Evolutionary conservation across 371 early-diverging fungal species (phyloP), one percentile per base, ranked within the genome.

Genomic region (Catenaria anguillulae): DNA sequence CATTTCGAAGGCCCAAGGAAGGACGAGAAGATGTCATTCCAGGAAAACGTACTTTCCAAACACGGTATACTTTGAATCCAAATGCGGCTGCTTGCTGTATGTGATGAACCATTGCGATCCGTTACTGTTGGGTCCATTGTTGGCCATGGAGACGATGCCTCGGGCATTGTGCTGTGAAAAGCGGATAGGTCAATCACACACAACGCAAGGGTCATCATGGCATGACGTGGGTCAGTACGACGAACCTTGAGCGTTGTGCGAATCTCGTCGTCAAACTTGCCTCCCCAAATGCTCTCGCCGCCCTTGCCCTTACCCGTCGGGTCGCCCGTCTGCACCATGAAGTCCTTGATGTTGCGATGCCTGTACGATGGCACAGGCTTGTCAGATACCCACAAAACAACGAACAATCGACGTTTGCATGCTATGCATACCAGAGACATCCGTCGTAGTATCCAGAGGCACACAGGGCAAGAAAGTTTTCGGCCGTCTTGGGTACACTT

Each of bases 381-480:
- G 26, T 3, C n/a, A n/a, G 33, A 23, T 43, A 35, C 24, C 63
- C 64, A 72, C 84, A 81, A 76, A 92, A 94, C 33, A 93, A 84
- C 79, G 92, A n/a, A n/a, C n/a, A n/a, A n/a, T 90, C 65, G 89
- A 90, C 3, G 89, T n/a, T n/a, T n/a, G n/a, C n/a, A n/a, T n/a
- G n/a, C n/a, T n/a, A n/a, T n/a, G 31, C 55, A 12, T 37, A 64
- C 58, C 56, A 85, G 33, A 86, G 66, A 63, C 78, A 82, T 64
- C 83, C 83, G 71, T 93, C 85, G 69, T 96, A 96, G 69, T 93
- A 96, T 24, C 88, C 90, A 64, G 82, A 84, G 34, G 93, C 94
- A 64, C 93, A 93, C 33, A 96, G 70, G 0, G 97, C 97, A 59
- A 95, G 73, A 73, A 96, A 96, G 78, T 96, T 96, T 87, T 92